Evolutionary conservation across 257 asterid species (phyloP), one percentile per base, ranked within the genome.

Genomic region (Linaria vulgaris): DNA sequence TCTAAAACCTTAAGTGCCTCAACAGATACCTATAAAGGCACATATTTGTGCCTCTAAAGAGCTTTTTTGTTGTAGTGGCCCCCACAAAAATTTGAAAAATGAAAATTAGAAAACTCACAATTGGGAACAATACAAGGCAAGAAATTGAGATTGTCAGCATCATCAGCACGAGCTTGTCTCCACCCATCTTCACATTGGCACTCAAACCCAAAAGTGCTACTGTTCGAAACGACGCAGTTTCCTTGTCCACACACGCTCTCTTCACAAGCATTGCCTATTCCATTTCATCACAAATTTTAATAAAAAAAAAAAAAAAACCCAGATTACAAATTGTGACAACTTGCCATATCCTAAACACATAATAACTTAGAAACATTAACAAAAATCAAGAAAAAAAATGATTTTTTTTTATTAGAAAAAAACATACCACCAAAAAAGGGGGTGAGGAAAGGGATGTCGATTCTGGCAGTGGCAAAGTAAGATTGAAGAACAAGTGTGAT

Each of bases 91-190:
- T 14, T 31, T 21, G 17, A 6, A 23, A 63, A 13, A 17, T 6
- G 15, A 17, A 37, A 9, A n/a, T 9, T 23, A 10, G 27, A 51
- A 58, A 31, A 43, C 79, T 78, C 37, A 86, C 96, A 89, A 20
- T 89, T 79, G 54, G 96, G 96, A 54, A 89, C 58, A 3, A 86
- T 78, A 61, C 95, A 89, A 27, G 96, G 96, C 63, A 89, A 57
- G 71, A 82, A 89, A 23, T 20, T 69, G 15, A 72, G 69, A 25
- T 37, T 50, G 13, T 47, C 52, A 30, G 80, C 81, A 11, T 69
- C 69, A 16, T 68, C 51, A 4, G 67, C 65, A 27, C 82, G 78
- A 67, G 83, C 72, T 60, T 86, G 96, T 43, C 45, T 71, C 96
- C 96, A 89, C 0, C 95, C 96, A n/a, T 68, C 21, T 1, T 82